A percentile compares a stretch with the other conserved stretches of the same genome.
Evolutionary conservation across 371 early-diverging fungal species (phyloP).

Genomic region (Cokeromyces recurvatus): DNA sequence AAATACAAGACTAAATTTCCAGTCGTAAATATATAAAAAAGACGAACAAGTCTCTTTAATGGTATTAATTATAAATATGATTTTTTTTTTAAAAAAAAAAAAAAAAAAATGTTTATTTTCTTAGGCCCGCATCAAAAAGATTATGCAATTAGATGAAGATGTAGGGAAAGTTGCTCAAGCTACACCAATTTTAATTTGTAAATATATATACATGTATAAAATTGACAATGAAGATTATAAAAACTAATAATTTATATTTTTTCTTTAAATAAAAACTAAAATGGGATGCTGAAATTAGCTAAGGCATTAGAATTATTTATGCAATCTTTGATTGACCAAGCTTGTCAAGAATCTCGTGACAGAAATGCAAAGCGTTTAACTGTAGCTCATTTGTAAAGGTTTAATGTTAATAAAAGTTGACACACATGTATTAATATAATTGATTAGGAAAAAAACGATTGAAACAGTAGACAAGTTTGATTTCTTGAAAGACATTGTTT

Average conservation of each 20-base stretch:
- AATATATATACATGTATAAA: constrained; percentile 7
- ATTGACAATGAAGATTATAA: no score
- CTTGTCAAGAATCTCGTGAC: constrained; percentile 76
- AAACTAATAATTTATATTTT: neutral
- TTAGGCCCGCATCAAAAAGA: constrained; percentile 99
- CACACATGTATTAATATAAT: neutral
- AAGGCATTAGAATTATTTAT: constrained; percentile 94
- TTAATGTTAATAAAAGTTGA: neutral
- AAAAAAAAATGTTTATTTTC: neutral
- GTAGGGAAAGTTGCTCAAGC: constrained; percentile 99
- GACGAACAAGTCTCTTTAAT: no score
- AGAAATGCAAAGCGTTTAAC: constrained; percentile 81
- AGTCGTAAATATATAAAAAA: constrained; percentile 52
- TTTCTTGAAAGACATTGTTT: constrained; percentile 88
- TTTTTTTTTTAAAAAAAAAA: neutral
- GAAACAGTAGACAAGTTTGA: constrained; percentile 85
- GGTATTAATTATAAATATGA: neutral
- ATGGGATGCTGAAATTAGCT: no score
- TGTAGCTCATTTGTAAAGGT: constrained; percentile 78
- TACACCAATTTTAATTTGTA: constrained; percentile 96
- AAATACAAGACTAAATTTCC: constrained; percentile 92
- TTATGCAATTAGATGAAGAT: constrained; percentile 99
- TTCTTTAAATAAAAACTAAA: no score
- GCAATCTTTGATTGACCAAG: constrained; percentile 84
- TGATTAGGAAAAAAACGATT: constrained; percentile 78